A percentile compares a stretch with the other conserved stretches of the same genome.
Conservation (phyloP, 2,329 filamentous ascomycete genomes). For the Lasiodiplodia hormozganensis region DNA sequence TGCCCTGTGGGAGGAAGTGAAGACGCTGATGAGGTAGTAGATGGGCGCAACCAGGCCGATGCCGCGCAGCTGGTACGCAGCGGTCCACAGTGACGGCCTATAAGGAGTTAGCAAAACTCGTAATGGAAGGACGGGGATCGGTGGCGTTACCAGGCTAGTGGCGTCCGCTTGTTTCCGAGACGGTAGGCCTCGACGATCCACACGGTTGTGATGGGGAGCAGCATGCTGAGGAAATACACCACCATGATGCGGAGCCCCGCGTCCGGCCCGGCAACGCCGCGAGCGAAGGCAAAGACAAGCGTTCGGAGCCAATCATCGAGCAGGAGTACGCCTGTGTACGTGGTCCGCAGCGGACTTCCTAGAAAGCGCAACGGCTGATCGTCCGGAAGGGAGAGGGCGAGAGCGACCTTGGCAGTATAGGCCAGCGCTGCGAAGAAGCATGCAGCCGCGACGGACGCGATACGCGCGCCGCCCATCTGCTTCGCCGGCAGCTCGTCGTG, state of each 20-base stretch:
- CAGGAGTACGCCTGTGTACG: too few species aligned
- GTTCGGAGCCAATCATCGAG: neutral
- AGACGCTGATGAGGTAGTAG: neutral
- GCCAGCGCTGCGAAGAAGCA: too few species aligned
- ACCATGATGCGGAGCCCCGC: too few species aligned
- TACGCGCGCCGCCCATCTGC: neutral
- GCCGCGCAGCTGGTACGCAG: neutral
- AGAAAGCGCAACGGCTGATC: too few species aligned
- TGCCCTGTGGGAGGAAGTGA: neutral
- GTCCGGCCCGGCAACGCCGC: too few species aligned
- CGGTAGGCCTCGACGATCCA: slow-evolving; percentile 4
- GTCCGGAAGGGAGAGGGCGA: too few species aligned
- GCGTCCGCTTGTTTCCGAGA: neutral
- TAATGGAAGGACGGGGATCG: too few species aligned
- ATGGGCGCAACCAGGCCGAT: slow-evolving; percentile 32
- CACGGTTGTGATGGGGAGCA: neutral
- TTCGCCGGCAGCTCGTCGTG: neutral
- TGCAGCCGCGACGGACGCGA: too few species aligned
- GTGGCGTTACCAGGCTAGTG: neutral
- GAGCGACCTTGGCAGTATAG: too few species aligned
- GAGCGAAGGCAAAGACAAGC: too few species aligned
- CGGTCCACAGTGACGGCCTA: slow-evolving; percentile 3
- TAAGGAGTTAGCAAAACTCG: neutral
- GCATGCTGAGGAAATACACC: neutral
- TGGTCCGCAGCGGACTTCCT: too few species aligned